Conservation (phyloP, 257 asterid genomes). For the Gentiana dahurica region DNA sequence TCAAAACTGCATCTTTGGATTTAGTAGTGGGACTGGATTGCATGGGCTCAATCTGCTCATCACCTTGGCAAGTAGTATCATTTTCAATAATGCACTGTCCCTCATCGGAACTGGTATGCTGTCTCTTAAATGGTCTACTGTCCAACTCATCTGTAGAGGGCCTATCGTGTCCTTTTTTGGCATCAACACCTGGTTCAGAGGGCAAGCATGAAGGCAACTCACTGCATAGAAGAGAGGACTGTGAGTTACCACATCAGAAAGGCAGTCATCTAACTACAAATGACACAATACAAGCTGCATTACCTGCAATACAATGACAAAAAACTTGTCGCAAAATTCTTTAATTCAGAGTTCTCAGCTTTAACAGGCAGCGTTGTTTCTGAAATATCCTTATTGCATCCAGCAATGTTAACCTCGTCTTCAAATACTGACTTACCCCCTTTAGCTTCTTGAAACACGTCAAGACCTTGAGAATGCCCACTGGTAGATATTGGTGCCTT, state of each 20-base stretch:
- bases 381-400: conserved; percentile 19
- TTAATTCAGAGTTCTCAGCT: conserved; percentile 32
- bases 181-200: conserved; percentile 22
- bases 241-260: conserved; percentile 16
- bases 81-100: conserved; percentile 21
- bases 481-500: conserved; percentile 9
- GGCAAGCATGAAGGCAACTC: conserved; percentile 34
- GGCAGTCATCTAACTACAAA: conserved; percentile 6
- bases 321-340: conserved; percentile 49
- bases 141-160: conserved; percentile 30
- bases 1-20: conserved; percentile 16
- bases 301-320: conserved; percentile 85
- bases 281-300: not conserved
- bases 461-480: conserved; percentile 17
- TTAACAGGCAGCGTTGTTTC: conserved; percentile 13
- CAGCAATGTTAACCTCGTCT: conserved; percentile 14
- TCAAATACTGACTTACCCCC: conserved; percentile 13
- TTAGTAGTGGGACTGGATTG: conserved; percentile 12
- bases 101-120: conserved; percentile 23
- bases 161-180: conserved; percentile 25
- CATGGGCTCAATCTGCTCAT: conserved; percentile 14
- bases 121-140: conserved; percentile 32
- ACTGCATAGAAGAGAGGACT: conserved; percentile 24
- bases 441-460: conserved; percentile 14
- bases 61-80: conserved; percentile 19